Evolutionary conservation across 345 rosid species (phyloP), one percentile per base, ranked within the genome.

Genomic region (Syzygium grande): DNA sequence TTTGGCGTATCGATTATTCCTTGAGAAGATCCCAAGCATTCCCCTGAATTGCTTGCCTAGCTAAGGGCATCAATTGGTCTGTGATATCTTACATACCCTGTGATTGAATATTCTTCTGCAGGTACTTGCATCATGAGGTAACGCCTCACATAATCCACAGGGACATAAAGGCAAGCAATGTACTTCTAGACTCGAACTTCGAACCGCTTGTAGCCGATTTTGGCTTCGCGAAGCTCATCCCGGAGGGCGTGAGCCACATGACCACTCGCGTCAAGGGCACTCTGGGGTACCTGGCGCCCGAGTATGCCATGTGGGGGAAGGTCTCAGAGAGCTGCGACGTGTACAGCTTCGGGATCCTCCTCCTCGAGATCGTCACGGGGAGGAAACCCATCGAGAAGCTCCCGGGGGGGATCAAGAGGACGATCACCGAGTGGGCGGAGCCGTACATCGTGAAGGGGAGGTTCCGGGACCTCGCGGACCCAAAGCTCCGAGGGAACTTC

Each of bases 141-240:
- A 91, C 95, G 38, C 97, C 96, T 9, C 94, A 92, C 89, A 92
- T 92, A 54, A 92, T 92, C 79, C 93, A 90, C 43, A 85, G 93
- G 41, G 93, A 91, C 88, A n/a, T 91, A 55, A 91, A 91, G 59
- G 92, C 93, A 38, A 92, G 93, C 87, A 92, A 92, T 56, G 91
- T 97, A 53, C 93, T 96, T 22, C 85, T 96, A 54, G 95, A 96
- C 78, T 93, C 99, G 2, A 92, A 95, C 49, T 96, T 96, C 55
- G 93, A 97, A 84, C 96, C 99, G 10, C 89, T 95, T n/a, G 96
- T 97, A 52, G 97, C 97, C 0, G 99, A 96, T 92, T 97, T 97
- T 1, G 99, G 99, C 25, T 97, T 95, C 29, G 93, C 96, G 6
- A 97, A 94, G 91, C 93, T 97, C 85, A 95, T 96, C 84, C 98